Evolutionary conservation across 1,139 yeast species (phyloP).

Genomic region (Oligophagozyma castellii): DNA sequence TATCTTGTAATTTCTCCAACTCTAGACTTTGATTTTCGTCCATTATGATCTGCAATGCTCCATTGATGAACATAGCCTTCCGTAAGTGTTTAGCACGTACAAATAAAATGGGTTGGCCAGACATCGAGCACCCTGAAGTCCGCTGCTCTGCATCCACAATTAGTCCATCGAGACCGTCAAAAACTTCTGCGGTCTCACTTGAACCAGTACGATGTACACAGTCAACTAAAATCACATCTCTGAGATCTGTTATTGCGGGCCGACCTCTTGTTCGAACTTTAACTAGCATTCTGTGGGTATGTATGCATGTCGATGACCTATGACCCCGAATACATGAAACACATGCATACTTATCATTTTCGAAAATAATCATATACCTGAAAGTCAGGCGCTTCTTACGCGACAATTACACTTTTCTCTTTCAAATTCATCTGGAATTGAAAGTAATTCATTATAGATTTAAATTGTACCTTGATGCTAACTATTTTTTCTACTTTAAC

Average conservation of each 20-base stretch:
- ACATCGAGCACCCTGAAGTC: slow-evolving; percentile 11
- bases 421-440: no score
- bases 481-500: no score
- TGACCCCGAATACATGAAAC: slow-evolving; percentile 87
- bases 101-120: slow-evolving; percentile 21
- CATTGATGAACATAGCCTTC: slow-evolving; percentile 20
- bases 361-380: slow-evolving; percentile 77
- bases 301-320: slow-evolving; percentile 76
- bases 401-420: no score
- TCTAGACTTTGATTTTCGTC: slow-evolving; percentile 6
- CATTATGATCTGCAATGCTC: slow-evolving; percentile 18
- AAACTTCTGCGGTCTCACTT: slow-evolving; percentile 2
- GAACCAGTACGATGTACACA: slow-evolving; percentile 2
- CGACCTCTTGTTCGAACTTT: slow-evolving; percentile 86
- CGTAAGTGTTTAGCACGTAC: slow-evolving; percentile 18
- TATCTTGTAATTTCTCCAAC: slow-evolving; percentile 3
- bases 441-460: no score
- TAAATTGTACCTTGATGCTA: no score
- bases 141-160: background rate
- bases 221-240: slow-evolving; percentile 24
- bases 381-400: no score
- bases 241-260: slow-evolving; percentile 32
- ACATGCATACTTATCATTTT: slow-evolving; percentile 82
- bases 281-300: slow-evolving; percentile 62
- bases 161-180: background rate